Conservation (phyloP, 768 basidiomycete species). For the Daedalea quercina region DNA sequence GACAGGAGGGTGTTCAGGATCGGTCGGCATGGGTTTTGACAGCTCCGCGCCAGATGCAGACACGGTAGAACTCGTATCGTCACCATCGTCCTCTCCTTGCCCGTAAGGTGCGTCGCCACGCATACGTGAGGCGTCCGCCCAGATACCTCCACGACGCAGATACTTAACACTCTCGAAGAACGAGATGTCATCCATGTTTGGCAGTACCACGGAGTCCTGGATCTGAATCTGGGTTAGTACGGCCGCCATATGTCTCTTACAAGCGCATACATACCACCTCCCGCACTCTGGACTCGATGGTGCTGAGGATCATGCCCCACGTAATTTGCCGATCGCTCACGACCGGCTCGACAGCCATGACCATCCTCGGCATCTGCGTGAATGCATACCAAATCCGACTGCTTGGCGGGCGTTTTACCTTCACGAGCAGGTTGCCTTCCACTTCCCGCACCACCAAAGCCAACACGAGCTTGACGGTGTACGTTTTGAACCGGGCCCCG, state of each 20-base stretch:
- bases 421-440: conserved; percentile 85
- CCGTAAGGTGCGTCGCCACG: conserved; percentile 19
- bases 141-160: conserved; percentile 81
- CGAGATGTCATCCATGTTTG: conserved; percentile 97
- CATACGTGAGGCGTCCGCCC: conserved; percentile 62
- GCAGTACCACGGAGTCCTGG: conserved; percentile 87
- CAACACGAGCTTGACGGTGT: conserved; percentile 83
- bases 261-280: conserved; percentile 58
- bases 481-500: conserved; percentile 80
- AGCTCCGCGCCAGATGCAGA: conserved; percentile 29
- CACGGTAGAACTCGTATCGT: conserved; percentile 21
- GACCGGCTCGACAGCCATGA: conserved; percentile 85
- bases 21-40: conserved; percentile 8
- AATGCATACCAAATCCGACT: conserved; percentile 97
- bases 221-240: conserved; percentile 69
- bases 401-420: conserved; percentile 91
- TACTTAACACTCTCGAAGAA: conserved; percentile 79
- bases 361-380: conserved; percentile 83
- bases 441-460: conserved; percentile 84
- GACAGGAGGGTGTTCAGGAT: conserved; percentile 12
- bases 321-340: conserved; percentile 93
- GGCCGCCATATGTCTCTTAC: neutral
- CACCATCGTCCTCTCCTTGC: conserved; percentile 4
- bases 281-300: conserved; percentile 83
- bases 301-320: conserved; percentile 86